phyloP scores from a whole-genome alignment of 2,329 filamentous ascomycete species.

The Sporothrix humicola region DNA sequence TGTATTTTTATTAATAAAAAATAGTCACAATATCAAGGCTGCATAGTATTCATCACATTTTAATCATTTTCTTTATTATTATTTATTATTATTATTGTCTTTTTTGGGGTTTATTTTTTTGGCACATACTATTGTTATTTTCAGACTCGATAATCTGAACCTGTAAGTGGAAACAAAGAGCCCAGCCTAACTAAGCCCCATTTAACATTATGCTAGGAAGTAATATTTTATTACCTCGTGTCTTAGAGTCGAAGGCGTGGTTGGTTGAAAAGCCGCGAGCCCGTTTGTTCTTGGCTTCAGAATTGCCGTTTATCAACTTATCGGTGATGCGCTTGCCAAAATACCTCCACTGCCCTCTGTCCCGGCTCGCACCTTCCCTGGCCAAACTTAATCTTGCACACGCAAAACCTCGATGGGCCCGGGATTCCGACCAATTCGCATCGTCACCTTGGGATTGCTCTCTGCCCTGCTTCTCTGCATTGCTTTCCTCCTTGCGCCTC shows the following conservation, averaged over 20 bases:
- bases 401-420: constrained; percentile 6
- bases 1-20: neutral
- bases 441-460: neutral
- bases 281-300: neutral
- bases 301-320: neutral
- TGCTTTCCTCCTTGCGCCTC: neutral
- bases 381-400: neutral
- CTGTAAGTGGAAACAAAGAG: neutral
- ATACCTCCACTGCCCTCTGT: neutral
- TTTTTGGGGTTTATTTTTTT: neutral
- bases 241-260: neutral
- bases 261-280: constrained; percentile 7
- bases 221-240: neutral
- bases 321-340: constrained; percentile 5
- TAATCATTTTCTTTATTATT: neutral
- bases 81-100: neutral
- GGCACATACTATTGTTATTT: too few species aligned
- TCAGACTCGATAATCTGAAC: too few species aligned
- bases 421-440: neutral
- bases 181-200: neutral
- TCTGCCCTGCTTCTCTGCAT: constrained; percentile 15
- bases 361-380: constrained; percentile 5
- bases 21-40: neutral
- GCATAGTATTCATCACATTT: neutral
- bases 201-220: too few species aligned